A percentile compares a stretch with the other conserved stretches of the same genome.
These are phyloP conservation scores for Lupinus albus DNA, from an alignment of 306 rosid species.

Conservation along the genomic window DNA sequence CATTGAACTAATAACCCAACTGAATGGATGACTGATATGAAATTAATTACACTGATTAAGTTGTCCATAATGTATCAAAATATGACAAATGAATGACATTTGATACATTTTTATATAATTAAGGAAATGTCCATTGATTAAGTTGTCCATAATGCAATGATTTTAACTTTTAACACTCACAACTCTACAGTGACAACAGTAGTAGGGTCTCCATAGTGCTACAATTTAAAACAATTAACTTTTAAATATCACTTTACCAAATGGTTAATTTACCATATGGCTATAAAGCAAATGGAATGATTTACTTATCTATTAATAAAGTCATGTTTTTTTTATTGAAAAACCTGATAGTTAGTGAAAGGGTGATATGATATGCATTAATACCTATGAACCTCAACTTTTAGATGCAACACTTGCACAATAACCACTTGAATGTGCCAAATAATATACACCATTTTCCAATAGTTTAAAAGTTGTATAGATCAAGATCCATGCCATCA, in stretches of 20 bases:
- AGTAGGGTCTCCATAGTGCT: too few species aligned
- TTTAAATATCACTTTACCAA: too few species aligned
- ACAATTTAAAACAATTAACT: background rate
- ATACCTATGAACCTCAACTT: background rate
- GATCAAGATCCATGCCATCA: constrained; percentile 22
- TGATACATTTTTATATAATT: too few species aligned
- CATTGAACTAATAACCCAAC: too few species aligned
- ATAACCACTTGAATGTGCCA: constrained; percentile 8
- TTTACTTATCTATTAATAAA: background rate
- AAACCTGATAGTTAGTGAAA: background rate
- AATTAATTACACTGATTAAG: too few species aligned
- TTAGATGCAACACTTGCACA: constrained; percentile 13
- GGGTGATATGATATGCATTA: constrained; percentile 21
- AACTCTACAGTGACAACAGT: background rate
- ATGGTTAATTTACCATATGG: background rate
- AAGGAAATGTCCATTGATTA: too few species aligned
- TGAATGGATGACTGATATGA: too few species aligned
- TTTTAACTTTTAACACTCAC: too few species aligned
- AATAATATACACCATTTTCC: constrained; percentile 29
- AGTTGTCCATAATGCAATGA: too few species aligned
- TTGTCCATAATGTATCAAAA: too few species aligned
- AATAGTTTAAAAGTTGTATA: constrained; percentile 21
- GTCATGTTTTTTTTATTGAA: background rate
- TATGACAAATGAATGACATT: too few species aligned
- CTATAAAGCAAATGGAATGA: background rate